A percentile compares a stretch with the other conserved stretches of the same genome.
Evolutionary conservation across 2,329 filamentous ascomycete genomes (phyloP).

Genomic region (Magnaporthiopsis rhizophila): DNA sequence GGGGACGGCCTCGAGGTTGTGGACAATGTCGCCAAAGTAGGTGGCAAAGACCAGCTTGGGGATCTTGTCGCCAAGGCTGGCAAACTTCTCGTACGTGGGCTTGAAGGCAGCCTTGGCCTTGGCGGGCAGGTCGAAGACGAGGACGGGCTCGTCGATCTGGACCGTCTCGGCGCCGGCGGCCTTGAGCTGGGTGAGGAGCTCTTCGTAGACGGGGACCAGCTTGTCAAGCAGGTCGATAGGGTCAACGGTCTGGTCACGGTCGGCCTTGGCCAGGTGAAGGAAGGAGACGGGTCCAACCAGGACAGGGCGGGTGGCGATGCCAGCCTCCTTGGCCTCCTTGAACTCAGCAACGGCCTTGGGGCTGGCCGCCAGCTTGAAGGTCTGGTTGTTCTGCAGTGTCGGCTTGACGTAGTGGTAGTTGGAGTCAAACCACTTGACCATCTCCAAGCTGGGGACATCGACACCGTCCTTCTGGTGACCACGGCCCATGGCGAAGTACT

Average conservation of each 20-base stretch:
- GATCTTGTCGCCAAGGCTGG: conserved; percentile 66
- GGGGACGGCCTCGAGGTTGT: conserved; percentile 91
- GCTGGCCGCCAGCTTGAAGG: conserved; percentile 77
- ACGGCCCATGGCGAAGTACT: conserved; percentile 99
- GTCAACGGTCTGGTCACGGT: conserved; percentile 86
- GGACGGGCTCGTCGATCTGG: conserved; percentile 95
- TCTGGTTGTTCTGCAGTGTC: conserved; percentile 93
- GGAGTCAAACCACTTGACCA: conserved; percentile 99
- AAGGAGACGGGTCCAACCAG: conserved; percentile 94
- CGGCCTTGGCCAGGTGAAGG: conserved; percentile 95
- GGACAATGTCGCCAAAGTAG: conserved; percentile 98
- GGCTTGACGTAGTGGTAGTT: conserved; percentile 99
- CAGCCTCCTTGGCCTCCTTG: conserved; percentile 95
- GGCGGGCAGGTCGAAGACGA: conserved; percentile 85
- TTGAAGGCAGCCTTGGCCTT: conserved; percentile 97
- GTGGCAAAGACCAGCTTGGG: conserved; percentile 88
- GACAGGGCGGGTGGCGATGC: conserved; percentile 86
- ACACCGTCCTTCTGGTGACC: conserved; percentile 92
- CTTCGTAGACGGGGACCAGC: conserved; percentile 88
- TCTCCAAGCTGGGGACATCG: conserved; percentile 91
- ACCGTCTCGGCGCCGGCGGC: conserved; percentile 90
- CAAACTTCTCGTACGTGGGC: conserved; percentile 89
- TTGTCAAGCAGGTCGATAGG: conserved; percentile 91
- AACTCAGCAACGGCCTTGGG: conserved; percentile 92
- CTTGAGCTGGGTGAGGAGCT: conserved; percentile 91